phyloP scores from a whole-genome alignment of 2,329 filamentous ascomycete species.

The Gaeumannomyces tritici region DNA sequence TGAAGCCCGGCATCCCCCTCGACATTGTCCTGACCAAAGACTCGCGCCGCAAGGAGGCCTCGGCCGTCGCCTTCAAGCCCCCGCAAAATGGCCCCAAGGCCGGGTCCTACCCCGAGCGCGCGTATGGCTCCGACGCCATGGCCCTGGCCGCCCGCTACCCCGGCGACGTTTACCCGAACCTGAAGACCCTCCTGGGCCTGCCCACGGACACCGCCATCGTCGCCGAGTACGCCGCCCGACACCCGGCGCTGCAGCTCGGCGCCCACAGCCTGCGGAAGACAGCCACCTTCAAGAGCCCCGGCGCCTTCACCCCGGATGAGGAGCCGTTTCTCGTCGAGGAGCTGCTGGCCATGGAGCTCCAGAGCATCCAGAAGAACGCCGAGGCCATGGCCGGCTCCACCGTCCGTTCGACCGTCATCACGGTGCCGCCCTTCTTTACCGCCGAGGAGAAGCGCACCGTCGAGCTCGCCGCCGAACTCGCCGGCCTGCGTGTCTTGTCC shows the following conservation, averaged over 20 bases:
- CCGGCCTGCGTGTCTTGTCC: constrained; percentile 76
- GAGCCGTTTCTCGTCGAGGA: constrained; percentile 78
- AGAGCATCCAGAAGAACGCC: constrained; percentile 83
- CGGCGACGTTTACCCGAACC: constrained; percentile 85
- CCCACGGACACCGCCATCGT: constrained; percentile 49
- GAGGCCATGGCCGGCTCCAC: constrained; percentile 67
- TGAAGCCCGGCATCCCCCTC: constrained; percentile 93
- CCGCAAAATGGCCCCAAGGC: constrained; percentile 52
- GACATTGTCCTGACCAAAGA: constrained; percentile 98
- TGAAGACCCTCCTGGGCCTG: constrained; percentile 84
- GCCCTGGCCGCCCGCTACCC: constrained; percentile 82
- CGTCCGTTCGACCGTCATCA: constrained; percentile 78
- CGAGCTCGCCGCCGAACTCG: constrained; percentile 74
- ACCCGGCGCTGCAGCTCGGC: constrained; percentile 68
- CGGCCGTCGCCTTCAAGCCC: constrained; percentile 90
- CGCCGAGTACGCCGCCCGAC: constrained; percentile 61
- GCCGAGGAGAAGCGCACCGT: constrained; percentile 82
- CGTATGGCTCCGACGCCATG: constrained; percentile 86
- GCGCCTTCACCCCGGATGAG: constrained; percentile 47
- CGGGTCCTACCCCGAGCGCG: constrained; percentile 72
- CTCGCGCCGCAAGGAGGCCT: constrained; percentile 88
- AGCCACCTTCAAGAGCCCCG: constrained; percentile 71
- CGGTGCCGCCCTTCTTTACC: constrained; percentile 84
- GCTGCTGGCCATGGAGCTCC: constrained; percentile 89
- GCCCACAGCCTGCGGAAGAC: constrained; percentile 53